Evolutionary conservation across 352 stramenopile species (phyloP).

Genomic region (Elongisporangium senticosum): DNA sequence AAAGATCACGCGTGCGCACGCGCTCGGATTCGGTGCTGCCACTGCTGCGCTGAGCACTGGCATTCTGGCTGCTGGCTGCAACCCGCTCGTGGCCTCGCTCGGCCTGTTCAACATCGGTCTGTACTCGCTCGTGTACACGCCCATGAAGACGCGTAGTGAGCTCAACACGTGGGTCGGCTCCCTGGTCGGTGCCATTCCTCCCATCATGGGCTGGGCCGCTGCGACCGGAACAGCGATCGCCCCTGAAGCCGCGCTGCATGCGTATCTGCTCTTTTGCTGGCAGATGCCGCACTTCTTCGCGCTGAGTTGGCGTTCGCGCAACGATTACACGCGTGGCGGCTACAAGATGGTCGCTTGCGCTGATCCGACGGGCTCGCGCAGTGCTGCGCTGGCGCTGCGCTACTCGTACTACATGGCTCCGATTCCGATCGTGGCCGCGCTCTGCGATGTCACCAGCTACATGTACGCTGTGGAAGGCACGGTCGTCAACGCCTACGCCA

Average conservation of each 20-base stretch:
- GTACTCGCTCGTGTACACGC: constrained; percentile 98
- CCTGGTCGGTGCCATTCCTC: constrained; percentile 97
- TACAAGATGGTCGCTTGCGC: constrained; percentile 96
- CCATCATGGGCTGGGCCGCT: constrained; percentile 97
- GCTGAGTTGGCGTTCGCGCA: constrained; percentile 94
- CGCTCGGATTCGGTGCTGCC: constrained; percentile 73
- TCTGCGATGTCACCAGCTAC: constrained; percentile 93
- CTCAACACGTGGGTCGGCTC: constrained; percentile 98
- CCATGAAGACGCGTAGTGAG: constrained; percentile 95
- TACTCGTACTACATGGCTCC: constrained; percentile 95
- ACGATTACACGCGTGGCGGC: constrained; percentile 87
- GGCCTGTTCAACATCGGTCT: constrained; percentile 96
- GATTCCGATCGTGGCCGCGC: constrained; percentile 91
- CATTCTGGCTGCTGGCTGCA: constrained; percentile 90
- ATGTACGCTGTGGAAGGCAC: constrained; percentile 99
- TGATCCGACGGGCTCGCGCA: constrained; percentile 90
- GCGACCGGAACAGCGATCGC: constrained; percentile 83
- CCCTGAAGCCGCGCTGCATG: constrained; percentile 69
- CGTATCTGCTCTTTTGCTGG: constrained; percentile 95
- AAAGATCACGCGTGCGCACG: constrained; percentile 70
- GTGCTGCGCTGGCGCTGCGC: constrained; percentile 87
- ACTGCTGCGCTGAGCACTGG: constrained; percentile 85
- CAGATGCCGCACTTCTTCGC: constrained; percentile 99
- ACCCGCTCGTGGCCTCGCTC: constrained; percentile 93
- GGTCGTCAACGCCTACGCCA: constrained; percentile 93